These are phyloP conservation scores for Stephania yunnanensis DNA, from an alignment of 164 flowering plant genomes.

Conservation along the genomic window DNA sequence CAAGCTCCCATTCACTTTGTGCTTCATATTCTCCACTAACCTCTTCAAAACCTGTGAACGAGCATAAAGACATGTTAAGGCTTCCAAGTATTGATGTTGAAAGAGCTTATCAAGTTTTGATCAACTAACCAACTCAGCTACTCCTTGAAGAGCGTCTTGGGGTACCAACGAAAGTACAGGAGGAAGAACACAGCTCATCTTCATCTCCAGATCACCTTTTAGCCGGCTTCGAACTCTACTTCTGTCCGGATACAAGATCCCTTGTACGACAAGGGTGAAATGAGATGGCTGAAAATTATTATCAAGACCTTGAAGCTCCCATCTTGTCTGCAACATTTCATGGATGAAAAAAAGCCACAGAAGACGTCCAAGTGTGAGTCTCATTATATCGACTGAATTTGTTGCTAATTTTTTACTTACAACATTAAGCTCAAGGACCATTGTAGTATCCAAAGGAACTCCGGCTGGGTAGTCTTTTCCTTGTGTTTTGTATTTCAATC, in stretches of 20 bases:
- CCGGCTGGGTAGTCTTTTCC: slow-evolving; percentile 64
- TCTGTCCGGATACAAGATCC: slow-evolving; percentile 60
- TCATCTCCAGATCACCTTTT: slow-evolving; percentile 62
- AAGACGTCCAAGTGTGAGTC: no score
- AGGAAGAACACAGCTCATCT: slow-evolving; percentile 56
- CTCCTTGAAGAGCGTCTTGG: slow-evolving; percentile 42
- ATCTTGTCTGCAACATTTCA: slow-evolving; percentile 43
- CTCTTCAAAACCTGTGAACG: slow-evolving; percentile 44
- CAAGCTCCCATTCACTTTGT: slow-evolving; percentile 64
- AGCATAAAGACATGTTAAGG: neutral
- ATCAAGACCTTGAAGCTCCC: slow-evolving; percentile 81
- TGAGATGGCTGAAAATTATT: slow-evolving; percentile 46
- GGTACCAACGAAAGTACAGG: slow-evolving; percentile 54
- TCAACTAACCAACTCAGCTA: slow-evolving; percentile 56
- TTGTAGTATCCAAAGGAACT: slow-evolving; percentile 44
- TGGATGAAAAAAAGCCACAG: no score
- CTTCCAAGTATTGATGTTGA: no score
- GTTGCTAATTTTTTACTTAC: slow-evolving; percentile 31
- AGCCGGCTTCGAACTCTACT: slow-evolving; percentile 39
- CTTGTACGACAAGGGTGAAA: slow-evolving; percentile 51
- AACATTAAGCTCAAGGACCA: slow-evolving; percentile 63
- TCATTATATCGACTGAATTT: neutral
- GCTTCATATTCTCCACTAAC: slow-evolving; percentile 70
- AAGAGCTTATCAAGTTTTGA: neutral
- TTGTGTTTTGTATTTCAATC: slow-evolving; percentile 46